Evolutionary conservation across 371 early-diverging fungal genomes (phyloP), one percentile per base, ranked within the genome.

Genomic region (Umbelopsis sp.): DNA sequence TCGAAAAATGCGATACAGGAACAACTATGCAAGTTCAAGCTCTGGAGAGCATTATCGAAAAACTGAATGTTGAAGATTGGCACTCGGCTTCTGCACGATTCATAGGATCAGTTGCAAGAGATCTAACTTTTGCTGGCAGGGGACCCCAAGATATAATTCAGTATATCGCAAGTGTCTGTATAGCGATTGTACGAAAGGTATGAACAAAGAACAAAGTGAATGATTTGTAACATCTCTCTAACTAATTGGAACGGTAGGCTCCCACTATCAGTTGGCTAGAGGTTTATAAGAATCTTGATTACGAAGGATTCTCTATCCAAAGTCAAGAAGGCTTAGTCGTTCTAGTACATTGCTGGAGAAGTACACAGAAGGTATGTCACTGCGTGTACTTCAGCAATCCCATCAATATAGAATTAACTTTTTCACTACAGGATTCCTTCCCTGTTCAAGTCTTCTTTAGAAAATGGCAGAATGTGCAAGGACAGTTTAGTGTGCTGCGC

Each of bases 401-500:
- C 63, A 46, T 67, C 18, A 50, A n/a, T 18, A 8, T 50, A 14
- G 14, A 14, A 32, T 32, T 24, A 20, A 44, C 12, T 57, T 63
- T 12, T 22, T 18, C 29, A 44, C 18, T 7, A 35, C 29, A 77
- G 76, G 74, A 72, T 45, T 74, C 76, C 14, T 94, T 94, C 72
- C 96, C 96, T 6, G 77, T 91, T 65, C 74, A 86, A 7, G 85
- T 85, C 10, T 86, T 94, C 57, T 86, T 91, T 76, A 84, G 87
- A 37, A 86, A 82, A 35, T 96, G 96, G 96, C 86, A 76, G 41
- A 88, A 94, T 72, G 74, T 79, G 0, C 79, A 80, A 45, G 91
- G 88, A 3, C 94, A 95, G 72, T 76, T 93, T n/a, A 88, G 89
- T 32, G 80, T 93, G 22, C 72, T 95, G 53, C 84, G 81, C 44